Evolutionary conservation across 495 filamentous ascomycete species (phyloP).

Genomic region (Neurospora africana): DNA sequence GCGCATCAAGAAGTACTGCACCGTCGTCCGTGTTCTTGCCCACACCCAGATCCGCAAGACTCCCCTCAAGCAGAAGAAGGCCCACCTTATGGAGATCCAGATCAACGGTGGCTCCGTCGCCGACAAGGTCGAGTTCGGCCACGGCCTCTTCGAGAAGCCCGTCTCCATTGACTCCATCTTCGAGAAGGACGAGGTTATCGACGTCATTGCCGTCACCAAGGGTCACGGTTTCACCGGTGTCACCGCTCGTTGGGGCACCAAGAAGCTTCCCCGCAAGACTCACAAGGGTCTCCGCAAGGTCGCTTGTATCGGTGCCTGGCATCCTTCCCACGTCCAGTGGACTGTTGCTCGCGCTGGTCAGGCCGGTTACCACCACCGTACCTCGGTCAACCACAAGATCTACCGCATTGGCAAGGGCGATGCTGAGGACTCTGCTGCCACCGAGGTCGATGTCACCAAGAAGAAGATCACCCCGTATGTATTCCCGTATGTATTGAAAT

Average conservation of each 20-base stretch:
- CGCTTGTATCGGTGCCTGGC: slow-evolving; percentile 99
- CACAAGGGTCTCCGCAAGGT: slow-evolving; percentile 99
- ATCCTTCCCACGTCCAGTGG: slow-evolving; percentile 99
- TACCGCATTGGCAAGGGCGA: slow-evolving; percentile 93
- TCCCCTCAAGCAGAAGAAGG: slow-evolving; percentile 99
- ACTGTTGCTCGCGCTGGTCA: slow-evolving; percentile 99
- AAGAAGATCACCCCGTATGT: slow-evolving; percentile 99
- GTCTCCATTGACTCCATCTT: slow-evolving; percentile 89
- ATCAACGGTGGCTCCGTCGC: slow-evolving; percentile 92
- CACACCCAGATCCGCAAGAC: slow-evolving; percentile 99
- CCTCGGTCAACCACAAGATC: slow-evolving; percentile 99
- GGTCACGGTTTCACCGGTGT: slow-evolving; percentile 98
- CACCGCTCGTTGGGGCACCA: slow-evolving; percentile 96
- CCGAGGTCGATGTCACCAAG: slow-evolving; percentile 95
- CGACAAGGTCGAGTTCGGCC: slow-evolving; percentile 93
- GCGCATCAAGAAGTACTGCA: slow-evolving; percentile 99
- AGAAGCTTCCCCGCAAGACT: slow-evolving; percentile 99
- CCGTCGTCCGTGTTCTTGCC: slow-evolving; percentile 96
- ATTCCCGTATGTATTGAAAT: neutral
- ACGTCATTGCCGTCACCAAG: slow-evolving; percentile 99
- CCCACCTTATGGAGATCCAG: slow-evolving; percentile 99
- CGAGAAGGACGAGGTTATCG: slow-evolving; percentile 99
- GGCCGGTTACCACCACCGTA: slow-evolving; percentile 99
- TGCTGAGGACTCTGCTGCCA: slow-evolving; percentile 83
- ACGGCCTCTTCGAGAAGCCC: slow-evolving; percentile 96